These are phyloP conservation scores for Cyberlindnera euphorbiae DNA, from an alignment of 805 yeast genomes.

Conservation along the genomic window DNA sequence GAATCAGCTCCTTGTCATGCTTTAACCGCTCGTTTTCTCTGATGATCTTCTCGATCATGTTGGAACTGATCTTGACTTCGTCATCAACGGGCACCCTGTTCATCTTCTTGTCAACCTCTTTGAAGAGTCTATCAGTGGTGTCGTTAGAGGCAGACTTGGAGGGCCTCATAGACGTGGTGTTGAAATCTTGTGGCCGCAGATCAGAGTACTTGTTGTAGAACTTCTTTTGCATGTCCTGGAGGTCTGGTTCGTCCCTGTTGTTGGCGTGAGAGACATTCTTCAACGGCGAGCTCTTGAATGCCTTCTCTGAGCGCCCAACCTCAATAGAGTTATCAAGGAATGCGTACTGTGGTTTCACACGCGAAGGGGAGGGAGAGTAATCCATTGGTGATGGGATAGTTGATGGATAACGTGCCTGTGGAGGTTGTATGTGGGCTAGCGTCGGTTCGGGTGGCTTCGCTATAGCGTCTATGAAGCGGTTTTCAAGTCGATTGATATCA, in stretches of 20 bases:
- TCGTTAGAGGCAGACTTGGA: conserved; percentile 11
- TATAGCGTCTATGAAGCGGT: neutral
- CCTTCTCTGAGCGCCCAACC: conserved; percentile 16
- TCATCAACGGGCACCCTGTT: conserved; percentile 22
- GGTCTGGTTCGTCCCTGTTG: conserved; percentile 5
- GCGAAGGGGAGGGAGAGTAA: conserved; percentile 25
- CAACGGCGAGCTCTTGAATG: conserved; percentile 15
- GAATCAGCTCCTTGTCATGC: conserved; percentile 28
- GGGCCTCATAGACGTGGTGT: conserved; percentile 9
- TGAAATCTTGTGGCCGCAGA: conserved; percentile 17
- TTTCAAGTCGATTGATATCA: no score
- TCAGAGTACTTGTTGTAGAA: conserved; percentile 21
- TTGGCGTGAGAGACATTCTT: conserved; percentile 9
- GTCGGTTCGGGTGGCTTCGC: no score
- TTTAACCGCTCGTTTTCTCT: conserved; percentile 33
- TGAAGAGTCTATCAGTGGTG: conserved; percentile 22
- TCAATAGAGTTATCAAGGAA: conserved; percentile 24
- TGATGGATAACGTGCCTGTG: neutral
- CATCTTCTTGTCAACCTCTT: conserved; percentile 9
- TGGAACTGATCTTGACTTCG: conserved; percentile 31
- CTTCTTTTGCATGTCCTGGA: conserved; percentile 17
- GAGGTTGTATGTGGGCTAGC: neutral
- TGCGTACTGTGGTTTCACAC: conserved; percentile 19
- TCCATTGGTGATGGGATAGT: conserved; percentile 14
- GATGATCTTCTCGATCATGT: conserved; percentile 34